Evolutionary conservation across 305 asterid genomes (phyloP).

Genomic region (Solanum aculeatissimum): DNA sequence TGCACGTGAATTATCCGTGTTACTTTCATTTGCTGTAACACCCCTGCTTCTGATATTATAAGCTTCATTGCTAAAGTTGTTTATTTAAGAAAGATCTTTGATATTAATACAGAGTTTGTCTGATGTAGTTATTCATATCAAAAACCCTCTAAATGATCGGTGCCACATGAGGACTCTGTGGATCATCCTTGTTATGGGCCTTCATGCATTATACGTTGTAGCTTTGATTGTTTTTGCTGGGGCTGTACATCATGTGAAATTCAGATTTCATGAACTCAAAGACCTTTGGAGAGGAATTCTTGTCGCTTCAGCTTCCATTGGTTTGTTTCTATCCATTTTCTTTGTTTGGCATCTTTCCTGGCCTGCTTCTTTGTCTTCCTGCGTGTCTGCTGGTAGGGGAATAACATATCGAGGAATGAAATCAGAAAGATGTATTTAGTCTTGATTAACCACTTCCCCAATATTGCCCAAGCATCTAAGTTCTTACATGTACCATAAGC

Average conservation of each 20-base stretch:
- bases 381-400: background rate
- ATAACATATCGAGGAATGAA: background rate
- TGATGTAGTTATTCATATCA: constrained; percentile 49
- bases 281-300: constrained; percentile 82
- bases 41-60: background rate
- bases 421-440: background rate
- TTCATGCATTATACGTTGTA: constrained; percentile 57
- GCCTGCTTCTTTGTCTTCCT: background rate
- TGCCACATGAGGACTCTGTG: constrained; percentile 73
- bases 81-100: background rate
- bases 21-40: background rate
- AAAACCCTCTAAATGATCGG: constrained; percentile 54
- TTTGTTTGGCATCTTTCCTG: background rate
- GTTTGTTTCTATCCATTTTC: constrained; percentile 21
- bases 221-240: constrained; percentile 61
- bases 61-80: background rate
- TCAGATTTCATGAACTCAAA: constrained; percentile 79
- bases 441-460: background rate
- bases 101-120: background rate
- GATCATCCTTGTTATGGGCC: constrained; percentile 48
- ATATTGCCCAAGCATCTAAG: background rate
- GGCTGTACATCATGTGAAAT: constrained; percentile 69
- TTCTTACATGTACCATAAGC: background rate
- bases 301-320: constrained; percentile 51
- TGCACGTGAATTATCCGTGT: background rate